These are phyloP conservation scores for Spathaspora sp. DNA, from an alignment of 1,139 yeast genomes.

Conservation along the genomic window DNA sequence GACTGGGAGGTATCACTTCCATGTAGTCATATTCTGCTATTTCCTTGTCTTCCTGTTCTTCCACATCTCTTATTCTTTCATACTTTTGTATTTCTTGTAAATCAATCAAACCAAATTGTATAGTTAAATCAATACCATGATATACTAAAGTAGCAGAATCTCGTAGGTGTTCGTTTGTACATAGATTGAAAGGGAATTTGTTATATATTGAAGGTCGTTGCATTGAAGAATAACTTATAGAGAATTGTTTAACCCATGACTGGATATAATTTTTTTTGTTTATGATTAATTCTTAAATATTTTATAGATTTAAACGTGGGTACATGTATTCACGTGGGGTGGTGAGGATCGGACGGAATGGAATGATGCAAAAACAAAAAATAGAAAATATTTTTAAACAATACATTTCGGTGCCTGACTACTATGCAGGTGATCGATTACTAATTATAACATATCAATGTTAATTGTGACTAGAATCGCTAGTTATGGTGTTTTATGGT, in stretches of 20 bases:
- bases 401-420: no score
- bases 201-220: neutral
- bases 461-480: no score
- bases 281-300: no score
- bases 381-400: neutral
- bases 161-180: conserved; percentile 12
- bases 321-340: neutral
- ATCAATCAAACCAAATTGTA: conserved; percentile 9
- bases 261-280: neutral
- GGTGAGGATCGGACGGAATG: neutral
- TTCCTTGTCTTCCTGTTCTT: conserved; percentile 6
- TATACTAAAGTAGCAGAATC: conserved; percentile 14
- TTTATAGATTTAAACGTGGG: neutral
- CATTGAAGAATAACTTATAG: neutral
- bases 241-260: neutral
- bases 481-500: no score
- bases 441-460: no score
- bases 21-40: conserved; percentile 5
- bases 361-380: neutral
- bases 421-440: no score
- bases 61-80: conserved; percentile 4
- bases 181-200: conserved; percentile 15
- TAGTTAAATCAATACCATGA: conserved; percentile 13
- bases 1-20: conserved; percentile 12
- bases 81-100: conserved; percentile 2